A percentile compares a stretch with the other conserved stretches of the same genome.
These are phyloP conservation scores for Alternaria angustiovoidea DNA, from an alignment of 2,329 filamentous ascomycete genomes.

Conservation along the genomic window DNA sequence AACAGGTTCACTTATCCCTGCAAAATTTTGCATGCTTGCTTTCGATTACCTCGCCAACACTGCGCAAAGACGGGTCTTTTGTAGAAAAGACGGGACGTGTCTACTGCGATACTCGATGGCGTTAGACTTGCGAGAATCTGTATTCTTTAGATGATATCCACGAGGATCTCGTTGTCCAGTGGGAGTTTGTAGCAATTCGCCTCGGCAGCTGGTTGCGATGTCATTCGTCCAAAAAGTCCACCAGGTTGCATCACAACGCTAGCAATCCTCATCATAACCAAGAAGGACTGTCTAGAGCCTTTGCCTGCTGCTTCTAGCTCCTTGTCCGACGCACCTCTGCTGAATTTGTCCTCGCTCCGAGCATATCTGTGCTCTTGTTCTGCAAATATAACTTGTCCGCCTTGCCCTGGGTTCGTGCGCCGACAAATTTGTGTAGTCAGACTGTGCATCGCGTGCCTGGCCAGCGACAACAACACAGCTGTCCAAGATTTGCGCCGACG, in stretches of 20 bases:
- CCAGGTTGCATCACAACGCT: constrained; percentile 11
- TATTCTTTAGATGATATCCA: not conserved
- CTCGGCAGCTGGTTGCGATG: constrained; percentile 30
- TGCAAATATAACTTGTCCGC: constrained; percentile 11
- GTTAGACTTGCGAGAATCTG: constrained; percentile 29
- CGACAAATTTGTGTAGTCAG: not conserved
- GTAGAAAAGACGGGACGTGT: not conserved
- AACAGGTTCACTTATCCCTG: constrained; percentile 12
- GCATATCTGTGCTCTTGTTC: constrained; percentile 17
- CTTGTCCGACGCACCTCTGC: constrained; percentile 28
- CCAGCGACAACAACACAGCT: constrained; percentile 15
- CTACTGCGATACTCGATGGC: not conserved
- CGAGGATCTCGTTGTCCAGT: constrained; percentile 13
- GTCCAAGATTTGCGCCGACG: constrained; percentile 15
- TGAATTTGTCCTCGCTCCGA: constrained; percentile 27
- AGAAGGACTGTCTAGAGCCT: constrained; percentile 19
- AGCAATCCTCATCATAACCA: constrained; percentile 24
- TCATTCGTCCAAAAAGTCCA: constrained; percentile 26
- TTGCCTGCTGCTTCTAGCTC: constrained; percentile 35
- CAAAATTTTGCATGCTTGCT: not conserved
- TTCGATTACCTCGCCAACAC: not conserved
- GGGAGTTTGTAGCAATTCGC: constrained; percentile 24
- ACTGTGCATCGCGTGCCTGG: constrained; percentile 20
- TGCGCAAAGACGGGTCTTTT: not conserved
- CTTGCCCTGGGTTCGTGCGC: constrained; percentile 14